Conservation (phyloP, 352 stramenopile genomes). For the Phytophthora sansomeana region DNA sequence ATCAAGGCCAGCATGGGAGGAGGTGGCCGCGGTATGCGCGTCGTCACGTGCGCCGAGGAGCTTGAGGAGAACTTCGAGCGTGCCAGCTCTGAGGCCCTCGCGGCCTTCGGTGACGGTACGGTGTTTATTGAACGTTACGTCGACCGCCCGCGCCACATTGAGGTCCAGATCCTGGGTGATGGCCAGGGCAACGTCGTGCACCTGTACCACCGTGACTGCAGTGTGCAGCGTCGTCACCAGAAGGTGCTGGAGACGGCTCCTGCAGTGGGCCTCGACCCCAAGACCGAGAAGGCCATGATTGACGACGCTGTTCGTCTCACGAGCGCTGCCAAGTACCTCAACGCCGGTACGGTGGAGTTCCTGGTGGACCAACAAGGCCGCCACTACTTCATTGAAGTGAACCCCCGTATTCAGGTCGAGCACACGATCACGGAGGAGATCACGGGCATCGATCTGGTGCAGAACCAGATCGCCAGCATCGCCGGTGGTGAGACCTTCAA, state of each 20-base stretch:
- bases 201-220: conserved; percentile 98
- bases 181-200: conserved; percentile 94
- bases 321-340: conserved; percentile 93
- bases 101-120: conserved; percentile 94
- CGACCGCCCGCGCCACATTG: conserved; percentile 95
- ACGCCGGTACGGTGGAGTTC: conserved; percentile 99
- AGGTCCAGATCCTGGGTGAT: conserved; percentile 98
- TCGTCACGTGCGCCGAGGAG: conserved; percentile 86
- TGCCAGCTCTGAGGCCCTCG: conserved; percentile 86
- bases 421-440: conserved; percentile 95
- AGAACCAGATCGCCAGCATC: conserved; percentile 96
- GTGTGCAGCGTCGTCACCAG: conserved; percentile 97
- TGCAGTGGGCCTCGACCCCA: conserved; percentile 81
- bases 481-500: conserved; percentile 93
- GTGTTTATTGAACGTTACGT: conserved; percentile 98
- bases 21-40: conserved; percentile 97
- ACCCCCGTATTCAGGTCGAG: conserved; percentile 97
- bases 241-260: conserved; percentile 97
- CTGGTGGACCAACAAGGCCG: conserved; percentile 93
- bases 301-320: conserved; percentile 93
- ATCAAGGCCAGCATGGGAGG: conserved; percentile 98
- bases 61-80: conserved; percentile 90
- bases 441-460: conserved; percentile 96
- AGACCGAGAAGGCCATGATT: conserved; percentile 93
- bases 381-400: conserved; percentile 99